phyloP scores from a whole-genome alignment of 78 protist genomes.

The Monosiga brevicollis region DNA sequence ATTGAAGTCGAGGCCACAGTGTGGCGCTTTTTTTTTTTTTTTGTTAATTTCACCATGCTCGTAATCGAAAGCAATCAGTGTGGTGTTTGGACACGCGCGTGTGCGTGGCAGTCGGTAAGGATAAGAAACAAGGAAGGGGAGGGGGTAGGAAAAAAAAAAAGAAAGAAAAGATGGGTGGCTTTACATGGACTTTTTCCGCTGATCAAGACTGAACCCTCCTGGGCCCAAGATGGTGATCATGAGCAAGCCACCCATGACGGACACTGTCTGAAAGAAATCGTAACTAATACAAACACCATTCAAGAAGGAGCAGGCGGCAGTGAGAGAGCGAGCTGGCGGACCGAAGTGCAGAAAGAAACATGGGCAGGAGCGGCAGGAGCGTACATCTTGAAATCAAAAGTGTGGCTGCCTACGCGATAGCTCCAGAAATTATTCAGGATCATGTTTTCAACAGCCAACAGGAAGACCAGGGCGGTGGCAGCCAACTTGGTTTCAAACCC shows the following conservation, averaged over 20 bases:
- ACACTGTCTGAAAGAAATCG: constrained; percentile 37
- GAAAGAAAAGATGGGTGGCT: too few relatives aligned
- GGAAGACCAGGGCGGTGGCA: background rate
- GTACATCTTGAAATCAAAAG: background rate
- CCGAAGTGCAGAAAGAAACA: background rate
- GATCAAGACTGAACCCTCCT: constrained; percentile 20
- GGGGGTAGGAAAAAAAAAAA: too few relatives aligned
- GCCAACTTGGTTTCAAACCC: constrained; percentile 17
- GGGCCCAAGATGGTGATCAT: constrained; percentile 11
- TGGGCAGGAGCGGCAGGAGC: background rate
- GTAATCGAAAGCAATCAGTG: too few relatives aligned
- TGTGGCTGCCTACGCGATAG: background rate
- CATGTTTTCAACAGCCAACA: background rate
- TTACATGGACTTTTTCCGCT: constrained; percentile 13
- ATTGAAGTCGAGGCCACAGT: too few relatives aligned
- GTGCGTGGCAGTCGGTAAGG: too few relatives aligned
- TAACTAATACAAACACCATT: background rate
- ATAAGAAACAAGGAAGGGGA: too few relatives aligned
- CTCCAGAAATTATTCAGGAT: constrained; percentile 19
- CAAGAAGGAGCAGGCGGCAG: background rate
- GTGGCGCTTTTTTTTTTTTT: too few relatives aligned
- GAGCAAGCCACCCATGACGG: constrained; percentile 28
- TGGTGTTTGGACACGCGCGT: too few relatives aligned
- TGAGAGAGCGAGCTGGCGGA: background rate
- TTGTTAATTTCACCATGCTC: too few relatives aligned